Percentiles rank a stretch among this genome's conserved stretches.
These are phyloP conservation scores for Phanerochaete carnosa DNA, from an alignment of 768 basidiomycete species.

Conservation along the genomic window DNA sequence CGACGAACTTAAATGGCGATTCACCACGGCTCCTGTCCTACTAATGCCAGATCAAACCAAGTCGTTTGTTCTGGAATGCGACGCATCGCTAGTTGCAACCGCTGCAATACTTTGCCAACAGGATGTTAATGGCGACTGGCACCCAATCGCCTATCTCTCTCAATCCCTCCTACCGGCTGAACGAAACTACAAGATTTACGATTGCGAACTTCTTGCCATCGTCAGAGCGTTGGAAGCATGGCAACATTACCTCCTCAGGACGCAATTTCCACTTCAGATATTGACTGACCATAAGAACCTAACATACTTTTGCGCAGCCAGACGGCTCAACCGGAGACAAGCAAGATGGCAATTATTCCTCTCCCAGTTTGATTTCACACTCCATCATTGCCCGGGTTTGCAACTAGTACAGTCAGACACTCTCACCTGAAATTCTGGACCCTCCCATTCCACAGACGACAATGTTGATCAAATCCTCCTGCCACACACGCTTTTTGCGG, in stretches of 20 bases:
- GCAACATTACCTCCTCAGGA: constrained; percentile 24
- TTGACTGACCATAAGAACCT: constrained; percentile 31
- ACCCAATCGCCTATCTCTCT: constrained; percentile 13
- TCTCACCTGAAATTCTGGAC: constrained; percentile 2
- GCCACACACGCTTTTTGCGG: constrained; percentile 4
- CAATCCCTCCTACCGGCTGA: constrained; percentile 19
- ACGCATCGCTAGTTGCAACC: constrained; percentile 24
- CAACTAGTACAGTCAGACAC: constrained; percentile 5
- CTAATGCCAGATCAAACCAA: constrained; percentile 5
- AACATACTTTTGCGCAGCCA: constrained; percentile 22
- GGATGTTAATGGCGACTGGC: constrained; percentile 9
- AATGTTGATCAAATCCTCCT: not conserved
- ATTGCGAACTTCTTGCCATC: constrained; percentile 37
- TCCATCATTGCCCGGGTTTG: constrained; percentile 5
- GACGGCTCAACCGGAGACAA: constrained; percentile 28
- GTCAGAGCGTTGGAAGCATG: constrained; percentile 20
- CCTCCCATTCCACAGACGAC: not conserved
- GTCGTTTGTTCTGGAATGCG: constrained; percentile 14
- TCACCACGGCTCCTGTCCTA: constrained; percentile 18
- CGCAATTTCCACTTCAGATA: constrained; percentile 15
- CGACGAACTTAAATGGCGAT: constrained; percentile 17
- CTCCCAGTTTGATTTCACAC: constrained; percentile 14
- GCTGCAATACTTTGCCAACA: constrained; percentile 28
- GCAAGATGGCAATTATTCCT: constrained; percentile 27
- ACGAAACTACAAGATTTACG: constrained; percentile 29